Evolutionary conservation across 495 filamentous ascomycete genomes (phyloP).

Genomic region (Rhypophila decipiens): DNA sequence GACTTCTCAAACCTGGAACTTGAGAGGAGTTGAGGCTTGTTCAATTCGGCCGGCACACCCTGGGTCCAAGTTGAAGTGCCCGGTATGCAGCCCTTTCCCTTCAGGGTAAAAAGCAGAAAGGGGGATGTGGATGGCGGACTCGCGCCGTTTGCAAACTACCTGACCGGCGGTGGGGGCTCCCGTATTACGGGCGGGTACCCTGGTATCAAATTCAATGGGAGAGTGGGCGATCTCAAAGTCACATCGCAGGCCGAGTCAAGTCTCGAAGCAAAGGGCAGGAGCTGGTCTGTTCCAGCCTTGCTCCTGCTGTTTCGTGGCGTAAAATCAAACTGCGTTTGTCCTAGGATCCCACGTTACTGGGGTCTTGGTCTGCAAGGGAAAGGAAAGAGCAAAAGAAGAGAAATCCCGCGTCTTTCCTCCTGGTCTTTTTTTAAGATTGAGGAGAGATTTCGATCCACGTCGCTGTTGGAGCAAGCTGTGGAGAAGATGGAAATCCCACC

Average conservation of each 20-base stretch:
- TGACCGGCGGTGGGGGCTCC: not conserved
- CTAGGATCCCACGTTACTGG: no score
- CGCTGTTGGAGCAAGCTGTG: no score
- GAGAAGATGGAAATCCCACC: no score
- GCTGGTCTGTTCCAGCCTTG: not conserved
- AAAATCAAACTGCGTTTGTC: no score
- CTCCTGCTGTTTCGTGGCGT: not conserved
- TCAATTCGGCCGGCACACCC: not conserved
- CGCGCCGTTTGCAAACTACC: slow-evolving; percentile 1
- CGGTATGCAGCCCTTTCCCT: not conserved
- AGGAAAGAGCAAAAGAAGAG: no score
- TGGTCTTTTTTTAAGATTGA: no score
- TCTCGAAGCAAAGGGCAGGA: slow-evolving; percentile 1
- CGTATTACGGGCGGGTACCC: slow-evolving; percentile 3
- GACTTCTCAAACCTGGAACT: no score
- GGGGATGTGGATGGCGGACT: not conserved
- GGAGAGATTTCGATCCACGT: no score
- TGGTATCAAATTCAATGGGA: not conserved
- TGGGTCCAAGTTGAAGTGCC: not conserved
- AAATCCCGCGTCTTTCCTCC: no score
- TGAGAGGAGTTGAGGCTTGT: not conserved
- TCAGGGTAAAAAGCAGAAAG: not conserved
- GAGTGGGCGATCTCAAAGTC: no score
- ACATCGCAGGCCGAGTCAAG: slow-evolving; percentile 2
- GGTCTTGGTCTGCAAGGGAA: no score